These are phyloP conservation scores for Sophora flavescens DNA, from an alignment of 306 rosid genomes.

Conservation along the genomic window DNA sequence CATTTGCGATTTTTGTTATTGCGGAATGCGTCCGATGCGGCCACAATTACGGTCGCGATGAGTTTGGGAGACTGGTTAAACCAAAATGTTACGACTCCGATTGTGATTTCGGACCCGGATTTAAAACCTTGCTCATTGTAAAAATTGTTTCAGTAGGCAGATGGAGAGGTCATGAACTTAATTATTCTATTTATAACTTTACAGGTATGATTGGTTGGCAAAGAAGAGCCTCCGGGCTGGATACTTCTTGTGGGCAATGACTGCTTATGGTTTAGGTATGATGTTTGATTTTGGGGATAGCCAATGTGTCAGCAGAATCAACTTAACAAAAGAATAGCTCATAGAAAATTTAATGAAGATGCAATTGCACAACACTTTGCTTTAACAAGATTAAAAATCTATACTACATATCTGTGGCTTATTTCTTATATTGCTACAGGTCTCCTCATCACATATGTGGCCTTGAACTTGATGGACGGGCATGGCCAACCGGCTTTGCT, in stretches of 20 bases:
- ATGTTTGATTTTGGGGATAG: slow-evolving; percentile 16
- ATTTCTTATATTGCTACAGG: slow-evolving; percentile 56
- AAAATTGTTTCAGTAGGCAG: slow-evolving; percentile 28
- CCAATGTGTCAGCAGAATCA: slow-evolving; percentile 16
- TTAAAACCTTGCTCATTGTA: too few species aligned
- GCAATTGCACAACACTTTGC: background rate
- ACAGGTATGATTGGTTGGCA: slow-evolving; percentile 95
- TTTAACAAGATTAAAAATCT: background rate
- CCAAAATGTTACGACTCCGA: too few species aligned
- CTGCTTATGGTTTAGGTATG: slow-evolving; percentile 98
- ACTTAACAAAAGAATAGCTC: slow-evolving; percentile 17
- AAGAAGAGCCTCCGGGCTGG: slow-evolving; percentile 83
- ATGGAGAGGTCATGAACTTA: slow-evolving; percentile 36
- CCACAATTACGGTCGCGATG: too few species aligned
- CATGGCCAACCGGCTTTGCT: slow-evolving; percentile 99
- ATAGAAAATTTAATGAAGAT: background rate
- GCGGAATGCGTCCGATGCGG: too few species aligned
- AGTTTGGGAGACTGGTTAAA: too few species aligned
- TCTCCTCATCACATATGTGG: slow-evolving; percentile 90
- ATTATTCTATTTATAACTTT: slow-evolving; percentile 40
- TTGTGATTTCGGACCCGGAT: too few species aligned
- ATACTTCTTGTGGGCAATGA: slow-evolving; percentile 96
- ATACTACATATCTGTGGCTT: slow-evolving; percentile 7
- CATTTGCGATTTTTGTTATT: too few species aligned
- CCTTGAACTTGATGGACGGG: slow-evolving; percentile 98